Evolutionary conservation across 805 yeast species (phyloP).

Genomic region (Candida nanaspora): DNA sequence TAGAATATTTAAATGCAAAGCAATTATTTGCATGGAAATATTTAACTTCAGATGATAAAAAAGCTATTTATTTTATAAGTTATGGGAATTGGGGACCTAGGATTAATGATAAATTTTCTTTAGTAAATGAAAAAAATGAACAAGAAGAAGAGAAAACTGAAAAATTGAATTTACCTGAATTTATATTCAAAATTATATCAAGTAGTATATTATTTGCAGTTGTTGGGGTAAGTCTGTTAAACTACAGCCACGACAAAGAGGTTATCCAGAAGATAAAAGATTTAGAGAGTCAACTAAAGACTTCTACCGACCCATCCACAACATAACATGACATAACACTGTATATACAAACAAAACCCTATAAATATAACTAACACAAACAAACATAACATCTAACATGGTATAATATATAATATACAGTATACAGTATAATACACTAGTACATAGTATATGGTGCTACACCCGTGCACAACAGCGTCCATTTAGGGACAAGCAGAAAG

Average conservation of each 20-base stretch:
- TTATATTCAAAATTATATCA: constrained; percentile 25
- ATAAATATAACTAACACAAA: too few species aligned
- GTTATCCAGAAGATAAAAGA: constrained; percentile 8
- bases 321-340: too few species aligned
- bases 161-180: constrained; percentile 22
- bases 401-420: too few species aligned
- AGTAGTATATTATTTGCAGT: constrained; percentile 26
- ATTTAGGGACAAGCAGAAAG: too few species aligned
- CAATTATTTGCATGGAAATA: constrained; percentile 31
- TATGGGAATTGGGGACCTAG: constrained; percentile 64
- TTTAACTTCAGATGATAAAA: constrained; percentile 45
- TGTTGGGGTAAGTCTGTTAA: constrained; percentile 25
- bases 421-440: too few species aligned
- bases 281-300: too few species aligned
- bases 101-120: constrained; percentile 13
- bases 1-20: constrained; percentile 27
- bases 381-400: too few species aligned
- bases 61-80: constrained; percentile 50
- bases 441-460: too few species aligned
- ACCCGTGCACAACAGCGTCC: too few species aligned
- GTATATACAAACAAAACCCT: too few species aligned
- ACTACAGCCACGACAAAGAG: constrained; percentile 24
- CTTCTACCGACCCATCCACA: too few species aligned
- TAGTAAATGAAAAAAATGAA: background rate
- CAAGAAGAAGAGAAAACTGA: background rate